These are phyloP conservation scores for Mesembryanthemum crystallinum DNA, from an alignment of 148 eudicot species.

Conservation along the genomic window DNA sequence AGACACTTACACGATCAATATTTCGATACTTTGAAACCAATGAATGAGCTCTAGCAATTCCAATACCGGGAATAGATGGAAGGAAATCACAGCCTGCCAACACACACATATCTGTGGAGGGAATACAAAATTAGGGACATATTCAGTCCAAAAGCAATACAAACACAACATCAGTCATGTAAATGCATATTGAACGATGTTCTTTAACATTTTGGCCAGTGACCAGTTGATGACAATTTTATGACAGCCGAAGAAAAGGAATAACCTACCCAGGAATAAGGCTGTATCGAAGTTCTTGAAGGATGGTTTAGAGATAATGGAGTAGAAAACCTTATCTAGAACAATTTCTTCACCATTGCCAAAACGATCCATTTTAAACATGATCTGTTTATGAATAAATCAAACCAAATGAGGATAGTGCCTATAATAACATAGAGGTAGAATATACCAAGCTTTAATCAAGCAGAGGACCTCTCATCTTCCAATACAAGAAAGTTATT, in stretches of 20 bases:
- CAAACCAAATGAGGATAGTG: conserved; percentile 17
- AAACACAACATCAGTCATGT: not conserved
- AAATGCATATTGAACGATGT: not conserved
- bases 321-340: conserved; percentile 53
- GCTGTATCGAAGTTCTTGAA: conserved; percentile 47
- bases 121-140: not conserved
- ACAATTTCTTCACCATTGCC: conserved; percentile 76
- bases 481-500: not conserved
- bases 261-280: conserved; percentile 53
- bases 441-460: not conserved
- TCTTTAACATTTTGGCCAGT: not conserved
- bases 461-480: conserved; percentile 10
- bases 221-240: not conserved
- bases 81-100: conserved; percentile 91
- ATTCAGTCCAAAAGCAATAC: not conserved
- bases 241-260: not conserved
- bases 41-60: conserved; percentile 64
- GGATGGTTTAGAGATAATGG: conserved; percentile 47
- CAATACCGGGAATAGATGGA: conserved; percentile 84
- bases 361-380: conserved; percentile 78
- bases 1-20: conserved; percentile 64
- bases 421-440: not conserved
- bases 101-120: conserved; percentile 72
- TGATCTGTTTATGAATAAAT: conserved; percentile 39
- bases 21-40: conserved; percentile 71